phyloP scores from a whole-genome alignment of 306 rosid species.

The Dalbergia cochinchinensis region DNA sequence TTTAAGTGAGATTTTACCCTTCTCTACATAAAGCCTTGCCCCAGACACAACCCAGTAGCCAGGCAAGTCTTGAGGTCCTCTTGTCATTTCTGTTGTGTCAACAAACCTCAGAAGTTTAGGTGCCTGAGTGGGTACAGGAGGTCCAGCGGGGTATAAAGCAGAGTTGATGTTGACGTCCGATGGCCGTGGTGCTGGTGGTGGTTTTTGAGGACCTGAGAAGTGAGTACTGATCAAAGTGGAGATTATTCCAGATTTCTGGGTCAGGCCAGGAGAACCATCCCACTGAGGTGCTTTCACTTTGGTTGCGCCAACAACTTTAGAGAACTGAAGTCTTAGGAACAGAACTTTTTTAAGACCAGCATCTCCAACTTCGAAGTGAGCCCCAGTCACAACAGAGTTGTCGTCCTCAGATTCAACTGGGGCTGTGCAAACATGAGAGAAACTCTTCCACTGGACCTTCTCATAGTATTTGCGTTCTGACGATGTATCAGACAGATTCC shows the following conservation, averaged over 20 bases:
- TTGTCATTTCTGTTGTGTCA: constrained; percentile 93
- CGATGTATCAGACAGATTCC: constrained; percentile 42
- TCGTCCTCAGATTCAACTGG: constrained; percentile 78
- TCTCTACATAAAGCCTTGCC: constrained; percentile 75
- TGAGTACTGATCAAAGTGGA: constrained; percentile 80
- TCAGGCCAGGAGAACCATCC: constrained; percentile 78
- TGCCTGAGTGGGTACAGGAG: constrained; percentile 75
- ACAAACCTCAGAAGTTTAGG: constrained; percentile 82
- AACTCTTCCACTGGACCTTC: constrained; percentile 93
- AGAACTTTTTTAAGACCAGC: constrained; percentile 73
- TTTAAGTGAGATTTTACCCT: constrained; percentile 79
- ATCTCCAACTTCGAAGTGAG: constrained; percentile 77
- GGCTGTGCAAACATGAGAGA: constrained; percentile 89
- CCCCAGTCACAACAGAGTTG: constrained; percentile 76
- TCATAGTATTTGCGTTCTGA: constrained; percentile 75
- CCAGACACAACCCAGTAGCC: constrained; percentile 97
- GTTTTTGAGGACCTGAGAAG: constrained; percentile 74
- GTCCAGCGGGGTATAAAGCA: constrained; percentile 87
- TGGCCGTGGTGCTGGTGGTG: constrained; percentile 70
- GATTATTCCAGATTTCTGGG: constrained; percentile 83
- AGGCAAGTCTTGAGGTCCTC: constrained; percentile 90
- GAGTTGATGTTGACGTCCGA: constrained; percentile 78
- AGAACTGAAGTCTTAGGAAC: constrained; percentile 71
- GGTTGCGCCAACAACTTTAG: constrained; percentile 57
- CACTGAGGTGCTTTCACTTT: constrained; percentile 58